Base-by-base conservation (phyloP, 2,329 filamentous ascomycete species). In the Pseudocercospora macadamiae region DNA sequence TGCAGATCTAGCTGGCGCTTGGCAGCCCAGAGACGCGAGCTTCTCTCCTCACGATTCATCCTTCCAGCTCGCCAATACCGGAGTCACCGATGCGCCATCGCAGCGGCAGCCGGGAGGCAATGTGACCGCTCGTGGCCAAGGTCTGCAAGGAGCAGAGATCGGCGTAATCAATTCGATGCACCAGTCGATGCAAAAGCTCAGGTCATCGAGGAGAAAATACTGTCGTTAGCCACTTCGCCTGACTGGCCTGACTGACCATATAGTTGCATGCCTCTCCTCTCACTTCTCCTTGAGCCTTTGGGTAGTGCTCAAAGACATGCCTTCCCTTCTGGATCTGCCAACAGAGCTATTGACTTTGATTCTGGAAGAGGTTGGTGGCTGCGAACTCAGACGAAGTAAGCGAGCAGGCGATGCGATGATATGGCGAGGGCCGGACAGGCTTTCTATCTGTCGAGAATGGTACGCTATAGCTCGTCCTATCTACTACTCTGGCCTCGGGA, bases 361-460 rank as follows among this genome's bases (percentile, higher is more conserved):
- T 19, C 51, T 64, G 16, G 59, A 65, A 42, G 45, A 61, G 12
- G 54, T 64, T n/a, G 63, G 61, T 19, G 65, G 65, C 25, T 54
- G 60, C 44, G 61, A 65, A 49, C 65, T 67, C 21, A 55, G 65
- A 57, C 62, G 60, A 10, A 57, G 56, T 36, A 54, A 45, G 30
- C n/a, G 37, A 32, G n/a, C 37, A 10, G 18, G 16, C 4, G 18
- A 37, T 19, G 39, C 44, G n/a, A 30, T 37, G 6, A 25, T 39
- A 18, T 57, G 54, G 54, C 19, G 54, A 21, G 53, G 37, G 18
- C 36, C 48, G 18, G 19, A 56, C 18, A 60, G 55, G 42, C 55
- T 64, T 12, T 44, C 52, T 8, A 36, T 66, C 10, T 63, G 54
- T 32, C 51, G 55, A 10, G 48, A 55, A 49, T 64, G 64, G 64